Percentiles rank a stretch among this genome's conserved stretches.
Conservation (phyloP, 2,329 filamentous ascomycete genomes). For the Monosporascus sp. region DNA sequence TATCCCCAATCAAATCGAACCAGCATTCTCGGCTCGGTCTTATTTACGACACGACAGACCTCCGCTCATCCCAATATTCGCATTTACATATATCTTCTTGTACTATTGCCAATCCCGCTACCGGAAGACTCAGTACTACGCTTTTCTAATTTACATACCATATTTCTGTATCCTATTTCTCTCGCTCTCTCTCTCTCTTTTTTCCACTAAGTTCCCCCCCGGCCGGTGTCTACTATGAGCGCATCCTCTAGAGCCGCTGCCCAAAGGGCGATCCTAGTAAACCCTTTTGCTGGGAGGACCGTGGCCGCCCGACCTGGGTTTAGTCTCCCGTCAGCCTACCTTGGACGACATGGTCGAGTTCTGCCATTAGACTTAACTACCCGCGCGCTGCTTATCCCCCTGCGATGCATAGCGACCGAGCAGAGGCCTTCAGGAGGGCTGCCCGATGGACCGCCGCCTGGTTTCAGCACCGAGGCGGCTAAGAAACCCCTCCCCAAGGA, state of each 20-base stretch:
- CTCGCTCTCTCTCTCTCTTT: neutral
- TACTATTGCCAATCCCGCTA: no score
- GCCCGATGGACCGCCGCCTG: constrained; percentile 69
- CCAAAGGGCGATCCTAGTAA: constrained; percentile 48
- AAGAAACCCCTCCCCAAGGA: constrained; percentile 74
- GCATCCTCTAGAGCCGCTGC: constrained; percentile 51
- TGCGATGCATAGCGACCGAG: constrained; percentile 54
- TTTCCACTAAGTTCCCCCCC: constrained; percentile 2
- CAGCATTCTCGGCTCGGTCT: neutral
- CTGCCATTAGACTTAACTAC: constrained; percentile 42
- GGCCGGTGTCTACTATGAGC: constrained; percentile 39
- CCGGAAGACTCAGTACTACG: neutral
- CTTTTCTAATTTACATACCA: neutral
- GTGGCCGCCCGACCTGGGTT: constrained; percentile 38
- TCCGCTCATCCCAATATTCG: neutral
- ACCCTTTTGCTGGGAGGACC: constrained; percentile 45
- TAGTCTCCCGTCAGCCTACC: constrained; percentile 40
- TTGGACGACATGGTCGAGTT: constrained; percentile 42
- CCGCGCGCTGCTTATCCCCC: constrained; percentile 52
- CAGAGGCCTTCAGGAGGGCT: constrained; percentile 44
- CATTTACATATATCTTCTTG: no score
- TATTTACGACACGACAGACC: neutral
- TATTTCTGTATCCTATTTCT: neutral
- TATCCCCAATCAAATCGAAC: neutral
- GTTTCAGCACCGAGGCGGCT: constrained; percentile 85